Evolutionary conservation across 345 rosid species (phyloP).

Genomic region (Psidium friedrichsthalianum): DNA sequence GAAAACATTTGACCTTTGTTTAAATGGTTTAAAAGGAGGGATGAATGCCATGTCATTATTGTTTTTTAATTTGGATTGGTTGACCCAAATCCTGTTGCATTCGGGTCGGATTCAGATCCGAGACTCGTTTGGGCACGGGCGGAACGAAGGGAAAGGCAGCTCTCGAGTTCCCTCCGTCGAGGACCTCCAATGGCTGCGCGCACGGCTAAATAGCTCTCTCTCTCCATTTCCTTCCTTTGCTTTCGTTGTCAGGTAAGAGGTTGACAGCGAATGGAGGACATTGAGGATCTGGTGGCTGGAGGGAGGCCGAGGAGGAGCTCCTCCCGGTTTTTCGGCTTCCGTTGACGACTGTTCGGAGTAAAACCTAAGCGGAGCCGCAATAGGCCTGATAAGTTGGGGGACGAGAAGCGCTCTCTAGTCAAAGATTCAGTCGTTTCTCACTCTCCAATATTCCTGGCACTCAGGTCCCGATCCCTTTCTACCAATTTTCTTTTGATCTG

Average conservation of each 20-base stretch:
- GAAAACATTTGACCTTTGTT: background rate
- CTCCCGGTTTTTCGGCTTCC: constrained; percentile 74
- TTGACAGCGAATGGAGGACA: constrained; percentile 54
- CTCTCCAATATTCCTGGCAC: constrained; percentile 63
- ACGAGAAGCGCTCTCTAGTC: constrained; percentile 18
- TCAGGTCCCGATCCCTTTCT: constrained; percentile 33
- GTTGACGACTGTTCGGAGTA: constrained; percentile 44
- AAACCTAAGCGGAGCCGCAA: constrained; percentile 10
- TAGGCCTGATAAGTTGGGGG: constrained; percentile 1
- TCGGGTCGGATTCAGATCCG: background rate
- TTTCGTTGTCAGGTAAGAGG: background rate
- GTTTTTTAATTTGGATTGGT: background rate
- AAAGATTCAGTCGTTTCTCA: constrained; percentile 12
- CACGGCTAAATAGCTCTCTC: background rate
- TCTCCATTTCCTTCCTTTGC: background rate
- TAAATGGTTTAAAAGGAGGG: background rate
- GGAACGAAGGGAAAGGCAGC: background rate
- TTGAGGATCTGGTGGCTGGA: constrained; percentile 61
- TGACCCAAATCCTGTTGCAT: background rate
- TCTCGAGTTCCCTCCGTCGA: background rate
- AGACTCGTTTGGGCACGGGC: background rate
- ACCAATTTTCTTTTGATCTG: background rate
- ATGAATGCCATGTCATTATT: background rate
- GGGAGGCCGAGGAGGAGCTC: constrained; percentile 38
- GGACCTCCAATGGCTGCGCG: background rate